These are phyloP conservation scores for Candida methanosorbosa DNA, from an alignment of 805 yeast genomes.

Conservation along the genomic window DNA sequence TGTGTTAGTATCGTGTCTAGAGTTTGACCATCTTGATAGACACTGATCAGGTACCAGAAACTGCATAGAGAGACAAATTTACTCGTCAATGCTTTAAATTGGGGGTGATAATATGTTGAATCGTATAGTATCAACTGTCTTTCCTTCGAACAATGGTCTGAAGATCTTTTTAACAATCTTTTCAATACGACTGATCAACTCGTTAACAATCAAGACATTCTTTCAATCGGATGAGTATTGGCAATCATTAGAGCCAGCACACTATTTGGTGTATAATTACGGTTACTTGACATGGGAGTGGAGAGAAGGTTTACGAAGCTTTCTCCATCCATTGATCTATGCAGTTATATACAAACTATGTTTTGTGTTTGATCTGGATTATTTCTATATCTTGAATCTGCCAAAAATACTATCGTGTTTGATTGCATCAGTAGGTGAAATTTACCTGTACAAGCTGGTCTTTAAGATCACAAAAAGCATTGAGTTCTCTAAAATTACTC, in stretches of 20 bases:
- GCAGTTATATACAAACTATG: slow-evolving; percentile 33
- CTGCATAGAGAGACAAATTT: too few relatives aligned
- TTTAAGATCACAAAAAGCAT: slow-evolving; percentile 22
- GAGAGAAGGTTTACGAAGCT: slow-evolving; percentile 65
- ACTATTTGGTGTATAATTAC: slow-evolving; percentile 58
- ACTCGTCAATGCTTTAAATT: too few relatives aligned
- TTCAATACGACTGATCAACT: slow-evolving; percentile 55
- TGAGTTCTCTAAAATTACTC: slow-evolving; percentile 30
- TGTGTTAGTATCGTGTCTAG: too few relatives aligned
- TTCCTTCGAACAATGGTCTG: too few relatives aligned
- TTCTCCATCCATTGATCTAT: slow-evolving; percentile 71
- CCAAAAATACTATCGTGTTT: slow-evolving; percentile 69
- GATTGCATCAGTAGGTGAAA: slow-evolving; percentile 68
- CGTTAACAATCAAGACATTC: slow-evolving; percentile 58
- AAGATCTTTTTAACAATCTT: too few relatives aligned
- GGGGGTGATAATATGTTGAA: too few relatives aligned
- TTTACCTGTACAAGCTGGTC: slow-evolving; percentile 39
- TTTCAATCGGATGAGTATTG: slow-evolving; percentile 96
- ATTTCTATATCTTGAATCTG: slow-evolving; percentile 30
- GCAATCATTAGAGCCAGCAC: slow-evolving; percentile 93
- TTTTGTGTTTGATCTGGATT: slow-evolving; percentile 24
- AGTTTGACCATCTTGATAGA: too few relatives aligned
- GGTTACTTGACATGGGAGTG: slow-evolving; percentile 96
- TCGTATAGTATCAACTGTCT: too few relatives aligned
- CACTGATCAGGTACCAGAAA: too few relatives aligned